phyloP scores from a whole-genome alignment of 257 asterid genomes.

The Forsythia viridissima region DNA sequence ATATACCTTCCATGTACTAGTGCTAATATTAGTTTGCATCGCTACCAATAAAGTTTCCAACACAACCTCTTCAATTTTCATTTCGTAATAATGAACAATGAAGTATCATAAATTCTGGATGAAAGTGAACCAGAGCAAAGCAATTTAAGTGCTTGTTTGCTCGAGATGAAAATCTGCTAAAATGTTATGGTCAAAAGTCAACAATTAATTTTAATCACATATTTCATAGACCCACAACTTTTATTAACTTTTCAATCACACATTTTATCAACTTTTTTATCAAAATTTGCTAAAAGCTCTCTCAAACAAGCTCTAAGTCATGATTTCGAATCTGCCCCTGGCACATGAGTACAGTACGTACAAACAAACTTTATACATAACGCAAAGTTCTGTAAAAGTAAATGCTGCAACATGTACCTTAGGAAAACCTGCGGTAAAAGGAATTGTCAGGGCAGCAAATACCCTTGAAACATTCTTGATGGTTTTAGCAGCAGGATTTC shows the following conservation, averaged over 20 bases:
- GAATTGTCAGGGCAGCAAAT: conserved; percentile 72
- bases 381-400: neutral
- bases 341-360: neutral
- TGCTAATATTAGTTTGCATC: neutral
- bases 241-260: too few relatives aligned
- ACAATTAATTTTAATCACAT: too few relatives aligned
- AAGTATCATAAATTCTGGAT: neutral
- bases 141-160: too few relatives aligned
- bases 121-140: neutral
- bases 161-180: too few relatives aligned
- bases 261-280: too few relatives aligned
- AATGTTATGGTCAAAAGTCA: too few relatives aligned
- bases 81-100: neutral
- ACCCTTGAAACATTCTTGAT: conserved; percentile 74
- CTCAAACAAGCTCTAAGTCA: too few relatives aligned
- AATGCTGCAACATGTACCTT: conserved; percentile 49
- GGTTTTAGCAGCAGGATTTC: conserved; percentile 62
- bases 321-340: neutral
- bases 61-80: neutral
- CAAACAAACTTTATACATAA: neutral
- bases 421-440: conserved; percentile 75
- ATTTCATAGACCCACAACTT: too few relatives aligned
- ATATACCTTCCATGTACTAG: neutral
- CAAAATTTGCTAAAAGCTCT: too few relatives aligned
- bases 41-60: neutral